These are phyloP conservation scores for Saturnispora zaruensis DNA, from an alignment of 805 yeast species.

Conservation along the genomic window DNA sequence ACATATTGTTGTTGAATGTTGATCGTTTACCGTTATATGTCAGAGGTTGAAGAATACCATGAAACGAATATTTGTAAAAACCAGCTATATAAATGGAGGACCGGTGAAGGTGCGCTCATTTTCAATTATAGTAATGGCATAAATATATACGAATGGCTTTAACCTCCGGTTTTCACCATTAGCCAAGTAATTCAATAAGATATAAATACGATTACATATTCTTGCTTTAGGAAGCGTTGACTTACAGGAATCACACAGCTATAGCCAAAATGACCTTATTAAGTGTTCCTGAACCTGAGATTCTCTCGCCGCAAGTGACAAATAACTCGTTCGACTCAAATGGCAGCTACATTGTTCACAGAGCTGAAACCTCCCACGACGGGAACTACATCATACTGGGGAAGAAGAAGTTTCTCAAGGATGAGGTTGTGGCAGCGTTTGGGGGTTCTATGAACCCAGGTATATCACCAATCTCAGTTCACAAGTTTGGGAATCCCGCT, in stretches of 20 bases:
- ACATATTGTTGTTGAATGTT: neutral
- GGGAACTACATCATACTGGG: constrained; percentile 67
- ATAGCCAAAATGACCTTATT: neutral
- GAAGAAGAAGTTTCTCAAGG: constrained; percentile 52
- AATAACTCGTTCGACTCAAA: neutral
- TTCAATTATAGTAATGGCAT: neutral
- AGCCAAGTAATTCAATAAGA: neutral
- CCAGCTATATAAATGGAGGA: too few species aligned
- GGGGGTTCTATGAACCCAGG: constrained; percentile 84
- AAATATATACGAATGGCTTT: neutral
- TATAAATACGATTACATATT: neutral
- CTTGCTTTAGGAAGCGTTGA: too few species aligned
- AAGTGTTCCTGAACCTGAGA: neutral
- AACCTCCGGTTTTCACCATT: neutral
- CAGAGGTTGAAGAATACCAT: too few species aligned
- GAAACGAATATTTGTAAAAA: too few species aligned
- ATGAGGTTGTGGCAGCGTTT: constrained; percentile 56
- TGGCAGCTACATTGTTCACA: constrained; percentile 3
- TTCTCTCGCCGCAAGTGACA: neutral
- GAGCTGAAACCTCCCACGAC: constrained; percentile 25
- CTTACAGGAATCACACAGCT: too few species aligned
- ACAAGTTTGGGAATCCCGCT: constrained; percentile 64
- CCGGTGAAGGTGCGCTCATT: too few species aligned
- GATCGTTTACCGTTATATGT: neutral
- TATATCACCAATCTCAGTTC: constrained; percentile 45